Evolutionary conservation across 306 rosid genomes (phyloP).

Genomic region (Cicer chorassanicum): DNA sequence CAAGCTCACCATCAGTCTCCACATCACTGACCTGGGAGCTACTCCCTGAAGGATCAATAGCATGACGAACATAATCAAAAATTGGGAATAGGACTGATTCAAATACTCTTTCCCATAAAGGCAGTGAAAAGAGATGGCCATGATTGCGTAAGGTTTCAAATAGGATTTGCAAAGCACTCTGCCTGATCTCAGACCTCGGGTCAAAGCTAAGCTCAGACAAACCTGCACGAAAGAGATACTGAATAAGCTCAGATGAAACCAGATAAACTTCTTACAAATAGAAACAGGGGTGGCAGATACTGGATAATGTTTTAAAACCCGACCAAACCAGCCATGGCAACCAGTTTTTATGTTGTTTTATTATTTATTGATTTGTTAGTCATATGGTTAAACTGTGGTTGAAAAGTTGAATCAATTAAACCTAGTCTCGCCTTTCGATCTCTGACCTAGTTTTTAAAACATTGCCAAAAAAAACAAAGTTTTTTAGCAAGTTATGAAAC

Average conservation of each 20-base stretch:
- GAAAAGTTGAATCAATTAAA: not conserved
- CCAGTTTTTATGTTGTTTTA: not conserved
- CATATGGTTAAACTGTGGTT: not conserved
- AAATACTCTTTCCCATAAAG: conserved; percentile 94
- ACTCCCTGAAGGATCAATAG: conserved; percentile 95
- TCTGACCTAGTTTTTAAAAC: not conserved
- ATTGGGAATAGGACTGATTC: conserved; percentile 97
- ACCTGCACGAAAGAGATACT: conserved; percentile 63
- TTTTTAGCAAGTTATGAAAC: conserved; percentile 25
- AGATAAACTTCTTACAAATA: conserved; percentile 28
- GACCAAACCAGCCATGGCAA: not conserved
- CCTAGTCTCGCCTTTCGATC: not conserved
- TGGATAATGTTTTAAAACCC: not conserved
- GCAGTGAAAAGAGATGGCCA: conserved; percentile 93
- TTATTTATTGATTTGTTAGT: not conserved
- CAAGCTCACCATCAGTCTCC: conserved; percentile 70
- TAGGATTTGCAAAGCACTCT: conserved; percentile 92
- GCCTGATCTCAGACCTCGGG: conserved; percentile 97
- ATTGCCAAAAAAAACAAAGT: conserved; percentile 1
- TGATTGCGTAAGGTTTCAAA: conserved; percentile 98
- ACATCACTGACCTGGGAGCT: conserved; percentile 60
- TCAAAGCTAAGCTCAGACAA: conserved; percentile 98
- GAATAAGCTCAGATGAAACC: conserved; percentile 26
- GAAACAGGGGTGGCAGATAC: conserved; percentile 32
- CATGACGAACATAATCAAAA: conserved; percentile 97